These are phyloP conservation scores for Jaltomata sinuosa DNA, from an alignment of 257 asterid genomes.

Conservation along the genomic window DNA sequence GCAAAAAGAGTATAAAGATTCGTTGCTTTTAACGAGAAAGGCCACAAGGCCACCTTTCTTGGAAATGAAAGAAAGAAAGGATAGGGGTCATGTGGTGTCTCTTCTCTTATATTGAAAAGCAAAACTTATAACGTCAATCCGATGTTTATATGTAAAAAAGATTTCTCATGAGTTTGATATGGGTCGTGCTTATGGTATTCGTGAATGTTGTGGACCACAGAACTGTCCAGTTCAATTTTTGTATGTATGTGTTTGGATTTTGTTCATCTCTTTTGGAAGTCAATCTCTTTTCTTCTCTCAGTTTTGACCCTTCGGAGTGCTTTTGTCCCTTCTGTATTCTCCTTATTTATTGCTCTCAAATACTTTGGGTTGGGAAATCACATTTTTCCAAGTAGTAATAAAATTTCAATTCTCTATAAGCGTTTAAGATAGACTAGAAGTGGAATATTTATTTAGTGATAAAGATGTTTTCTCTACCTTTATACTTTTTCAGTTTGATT, in stretches of 20 bases:
- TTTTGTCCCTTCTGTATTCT: neutral
- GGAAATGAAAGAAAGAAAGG: conserved; percentile 27
- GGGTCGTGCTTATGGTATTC: neutral
- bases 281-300: conserved; percentile 3
- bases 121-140: neutral
- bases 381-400: neutral
- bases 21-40: conserved; percentile 17
- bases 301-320: neutral
- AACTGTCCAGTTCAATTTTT: neutral
- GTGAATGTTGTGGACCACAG: conserved; percentile 11
- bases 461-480: too few relatives aligned
- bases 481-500: too few relatives aligned
- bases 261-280: neutral
- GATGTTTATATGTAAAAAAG: neutral
- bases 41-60: conserved; percentile 18
- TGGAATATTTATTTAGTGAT: neutral
- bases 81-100: neutral
- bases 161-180: neutral
- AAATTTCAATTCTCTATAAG: neutral
- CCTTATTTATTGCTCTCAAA: neutral
- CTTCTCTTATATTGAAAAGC: neutral
- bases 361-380: neutral
- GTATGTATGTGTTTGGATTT: neutral
- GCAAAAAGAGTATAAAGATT: conserved; percentile 11
- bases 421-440: neutral